A percentile compares a stretch with the other conserved stretches of the same genome.
phyloP scores from a whole-genome alignment of 805 yeast genomes.

The Starmerella vaccinii region DNA sequence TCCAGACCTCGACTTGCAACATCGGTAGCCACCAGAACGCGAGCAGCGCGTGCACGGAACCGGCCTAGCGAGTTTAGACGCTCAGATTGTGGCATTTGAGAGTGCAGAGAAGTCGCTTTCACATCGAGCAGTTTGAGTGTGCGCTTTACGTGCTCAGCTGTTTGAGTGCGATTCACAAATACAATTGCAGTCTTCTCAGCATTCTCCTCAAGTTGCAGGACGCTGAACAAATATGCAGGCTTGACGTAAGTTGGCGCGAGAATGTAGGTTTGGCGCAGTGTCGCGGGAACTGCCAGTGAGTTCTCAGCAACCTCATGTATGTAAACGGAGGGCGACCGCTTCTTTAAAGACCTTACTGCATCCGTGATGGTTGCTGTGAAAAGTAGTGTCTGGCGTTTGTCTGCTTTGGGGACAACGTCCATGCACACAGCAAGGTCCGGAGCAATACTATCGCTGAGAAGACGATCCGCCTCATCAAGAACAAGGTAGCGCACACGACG shows the following conservation, averaged over 20 bases:
- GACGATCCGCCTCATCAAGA: constrained; percentile 90
- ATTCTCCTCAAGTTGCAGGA: constrained; percentile 54
- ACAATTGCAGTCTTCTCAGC: constrained; percentile 64
- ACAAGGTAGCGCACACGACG: constrained; percentile 72
- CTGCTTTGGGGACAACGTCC: constrained; percentile 56
- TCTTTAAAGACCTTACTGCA: constrained; percentile 70
- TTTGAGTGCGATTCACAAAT: constrained; percentile 80
- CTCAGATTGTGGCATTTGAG: constrained; percentile 88
- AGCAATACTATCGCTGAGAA: constrained; percentile 74
- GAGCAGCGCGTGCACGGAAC: constrained; percentile 89
- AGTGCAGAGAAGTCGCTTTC: constrained; percentile 81
- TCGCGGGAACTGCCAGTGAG: constrained; percentile 73
- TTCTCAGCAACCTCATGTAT: constrained; percentile 65
- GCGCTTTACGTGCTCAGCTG: constrained; percentile 80
- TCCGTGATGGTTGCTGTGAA: constrained; percentile 96
- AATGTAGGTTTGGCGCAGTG: constrained; percentile 54
- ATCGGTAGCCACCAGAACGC: constrained; percentile 88
- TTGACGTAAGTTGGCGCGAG: constrained; percentile 80
- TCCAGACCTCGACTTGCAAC: constrained; percentile 97
- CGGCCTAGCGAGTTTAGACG: constrained; percentile 85
- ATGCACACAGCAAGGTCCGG: constrained; percentile 67
- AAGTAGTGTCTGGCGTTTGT: constrained; percentile 70
- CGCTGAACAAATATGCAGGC: constrained; percentile 71
- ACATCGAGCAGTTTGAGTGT: constrained; percentile 63
- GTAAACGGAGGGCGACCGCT: constrained; percentile 46